These are phyloP conservation scores for Debaryomyces sp. DNA, from an alignment of 1,139 yeast species.

Conservation along the genomic window DNA sequence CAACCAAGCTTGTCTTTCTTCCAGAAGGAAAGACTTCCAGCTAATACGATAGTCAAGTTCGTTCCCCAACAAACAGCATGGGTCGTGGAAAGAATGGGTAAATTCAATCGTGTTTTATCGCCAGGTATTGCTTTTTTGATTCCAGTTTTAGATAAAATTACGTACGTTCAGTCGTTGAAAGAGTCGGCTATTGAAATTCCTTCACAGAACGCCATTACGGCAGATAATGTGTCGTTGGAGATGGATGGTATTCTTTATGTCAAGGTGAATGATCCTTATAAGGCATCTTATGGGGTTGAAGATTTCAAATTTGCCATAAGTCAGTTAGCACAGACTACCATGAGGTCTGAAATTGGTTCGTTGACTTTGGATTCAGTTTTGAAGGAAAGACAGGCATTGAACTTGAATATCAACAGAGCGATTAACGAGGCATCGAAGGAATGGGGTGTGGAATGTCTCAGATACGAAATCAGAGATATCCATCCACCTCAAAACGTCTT, in stretches of 20 bases:
- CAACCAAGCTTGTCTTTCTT: constrained; percentile 53
- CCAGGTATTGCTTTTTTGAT: constrained; percentile 79
- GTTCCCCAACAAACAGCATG: constrained; percentile 93
- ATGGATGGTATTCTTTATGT: constrained; percentile 83
- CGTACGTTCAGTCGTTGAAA: constrained; percentile 79
- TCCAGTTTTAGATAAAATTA: constrained; percentile 74
- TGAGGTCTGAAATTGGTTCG: constrained; percentile 88
- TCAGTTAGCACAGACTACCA: constrained; percentile 87
- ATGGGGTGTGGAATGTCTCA: constrained; percentile 85
- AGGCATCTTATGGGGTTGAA: constrained; percentile 87
- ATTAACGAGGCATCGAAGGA: constrained; percentile 83
- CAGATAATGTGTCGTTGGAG: constrained; percentile 83
- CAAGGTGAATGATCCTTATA: constrained; percentile 77
- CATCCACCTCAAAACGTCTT: constrained; percentile 87
- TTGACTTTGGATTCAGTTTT: constrained; percentile 77
- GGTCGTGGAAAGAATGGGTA: constrained; percentile 92
- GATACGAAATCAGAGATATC: constrained; percentile 86
- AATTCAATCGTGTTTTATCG: constrained; percentile 69
- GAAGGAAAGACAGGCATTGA: constrained; percentile 72
- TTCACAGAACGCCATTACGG: constrained; percentile 80
- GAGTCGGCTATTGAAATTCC: constrained; percentile 87
- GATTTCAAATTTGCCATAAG: constrained; percentile 85
- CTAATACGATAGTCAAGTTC: constrained; percentile 73
- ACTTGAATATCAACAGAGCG: constrained; percentile 72
- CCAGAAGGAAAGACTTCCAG: constrained; percentile 67